Evolutionary conservation across 306 rosid genomes (phyloP).

Genomic region (Quercus wislizeni): DNA sequence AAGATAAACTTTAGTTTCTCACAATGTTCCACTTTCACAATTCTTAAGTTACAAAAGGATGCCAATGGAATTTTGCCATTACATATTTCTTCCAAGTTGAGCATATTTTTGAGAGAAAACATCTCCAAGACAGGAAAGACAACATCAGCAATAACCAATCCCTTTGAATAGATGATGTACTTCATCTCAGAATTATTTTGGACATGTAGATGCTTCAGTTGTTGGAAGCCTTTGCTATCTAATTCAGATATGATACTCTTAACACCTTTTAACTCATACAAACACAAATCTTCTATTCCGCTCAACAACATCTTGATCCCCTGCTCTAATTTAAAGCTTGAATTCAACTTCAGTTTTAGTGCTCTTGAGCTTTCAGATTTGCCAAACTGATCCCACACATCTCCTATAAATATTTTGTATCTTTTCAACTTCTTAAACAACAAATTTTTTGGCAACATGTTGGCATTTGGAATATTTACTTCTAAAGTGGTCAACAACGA

Average conservation of each 20-base stretch:
- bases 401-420: no score
- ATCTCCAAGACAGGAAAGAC: no score
- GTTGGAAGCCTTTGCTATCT: background rate
- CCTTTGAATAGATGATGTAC: background rate
- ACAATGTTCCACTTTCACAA: background rate
- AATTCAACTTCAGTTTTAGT: no score
- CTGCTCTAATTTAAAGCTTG: background rate
- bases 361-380: no score
- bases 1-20: background rate
- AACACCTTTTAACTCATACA: no score
- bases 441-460: background rate
- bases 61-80: no score
- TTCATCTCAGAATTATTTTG: background rate
- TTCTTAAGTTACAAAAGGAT: background rate
- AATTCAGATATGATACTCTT: no score
- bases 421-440: background rate
- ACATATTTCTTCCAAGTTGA: no score
- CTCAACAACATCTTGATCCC: background rate
- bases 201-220: background rate
- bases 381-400: no score
- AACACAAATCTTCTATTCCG: no score
- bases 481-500: background rate
- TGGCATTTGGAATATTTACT: background rate
- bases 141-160: no score
- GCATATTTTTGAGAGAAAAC: no score